These are phyloP conservation scores for Salvia hispanica DNA, from an alignment of 257 asterid species.

Conservation along the genomic window DNA sequence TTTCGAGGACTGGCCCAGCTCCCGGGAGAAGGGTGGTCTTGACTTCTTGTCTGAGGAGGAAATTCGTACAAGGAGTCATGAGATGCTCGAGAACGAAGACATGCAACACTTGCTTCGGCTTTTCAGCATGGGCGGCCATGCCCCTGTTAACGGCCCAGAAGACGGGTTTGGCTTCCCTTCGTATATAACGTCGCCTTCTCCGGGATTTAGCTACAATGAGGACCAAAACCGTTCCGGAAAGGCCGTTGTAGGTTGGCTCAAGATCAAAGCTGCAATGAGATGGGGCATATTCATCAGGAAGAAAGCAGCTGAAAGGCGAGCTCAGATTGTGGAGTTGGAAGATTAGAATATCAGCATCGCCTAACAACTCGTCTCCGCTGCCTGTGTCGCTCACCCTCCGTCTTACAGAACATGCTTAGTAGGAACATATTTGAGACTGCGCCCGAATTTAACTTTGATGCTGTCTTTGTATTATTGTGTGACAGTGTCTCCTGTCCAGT, in stretches of 20 bases:
- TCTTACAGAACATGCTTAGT: no score
- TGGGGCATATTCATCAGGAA: conserved; percentile 97
- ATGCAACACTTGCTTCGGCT: conserved; percentile 91
- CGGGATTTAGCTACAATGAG: conserved; percentile 56
- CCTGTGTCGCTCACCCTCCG: no score
- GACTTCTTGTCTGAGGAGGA: conserved; percentile 87
- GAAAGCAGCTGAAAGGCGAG: conserved; percentile 96
- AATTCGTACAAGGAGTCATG: conserved; percentile 83
- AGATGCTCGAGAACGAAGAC: conserved; percentile 90
- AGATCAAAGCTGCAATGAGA: conserved; percentile 98
- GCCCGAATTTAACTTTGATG: background rate
- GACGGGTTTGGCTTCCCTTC: conserved; percentile 65
- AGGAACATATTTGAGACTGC: no score
- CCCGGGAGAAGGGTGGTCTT: conserved; percentile 63
- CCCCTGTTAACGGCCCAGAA: conserved; percentile 48
- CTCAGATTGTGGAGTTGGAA: conserved; percentile 87
- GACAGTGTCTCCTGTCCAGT: background rate
- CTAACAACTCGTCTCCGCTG: no score
- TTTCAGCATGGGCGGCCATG: conserved; percentile 83
- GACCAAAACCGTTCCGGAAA: conserved; percentile 71
- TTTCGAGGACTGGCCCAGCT: conserved; percentile 74
- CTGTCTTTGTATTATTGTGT: background rate
- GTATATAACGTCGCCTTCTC: conserved; percentile 64
- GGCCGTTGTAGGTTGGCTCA: conserved; percentile 96
- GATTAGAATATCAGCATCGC: conserved; percentile 40